Conservation (phyloP, 768 basidiomycete genomes). For the Leucocoprinus sp. region DNA sequence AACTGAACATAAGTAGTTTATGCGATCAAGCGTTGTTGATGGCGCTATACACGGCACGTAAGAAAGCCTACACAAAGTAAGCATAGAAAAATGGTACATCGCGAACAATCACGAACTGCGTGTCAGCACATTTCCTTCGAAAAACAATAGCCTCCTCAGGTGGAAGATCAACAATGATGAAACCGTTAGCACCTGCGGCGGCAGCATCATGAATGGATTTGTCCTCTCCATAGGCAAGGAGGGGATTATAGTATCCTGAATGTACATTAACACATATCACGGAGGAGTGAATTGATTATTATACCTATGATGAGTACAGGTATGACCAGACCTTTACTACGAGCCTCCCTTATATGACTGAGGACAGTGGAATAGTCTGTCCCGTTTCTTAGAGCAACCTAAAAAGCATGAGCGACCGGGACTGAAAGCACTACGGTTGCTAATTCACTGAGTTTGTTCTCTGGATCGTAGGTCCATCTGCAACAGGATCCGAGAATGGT, state of each 20-base stretch:
- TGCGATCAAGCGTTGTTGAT: constrained; percentile 79
- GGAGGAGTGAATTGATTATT: constrained; percentile 12
- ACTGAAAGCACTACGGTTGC: neutral
- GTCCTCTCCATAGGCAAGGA: constrained; percentile 93
- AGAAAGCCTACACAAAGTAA: constrained; percentile 52
- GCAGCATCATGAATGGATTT: constrained; percentile 85
- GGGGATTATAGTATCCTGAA: constrained; percentile 93
- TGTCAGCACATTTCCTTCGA: constrained; percentile 75
- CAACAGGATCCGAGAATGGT: constrained; percentile 94
- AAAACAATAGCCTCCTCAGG: constrained; percentile 93
- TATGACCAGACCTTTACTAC: constrained; percentile 69
- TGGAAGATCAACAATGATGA: constrained; percentile 95
- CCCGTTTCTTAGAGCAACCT: constrained; percentile 81
- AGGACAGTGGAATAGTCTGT: constrained; percentile 74
- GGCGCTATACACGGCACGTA: constrained; percentile 96
- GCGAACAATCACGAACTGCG: constrained; percentile 48
- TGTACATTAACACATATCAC: constrained; percentile 6
- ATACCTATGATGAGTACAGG: constrained; percentile 94
- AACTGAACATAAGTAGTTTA: constrained; percentile 86
- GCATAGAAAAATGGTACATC: neutral
- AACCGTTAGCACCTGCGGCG: constrained; percentile 94
- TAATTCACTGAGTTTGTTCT: constrained; percentile 79
- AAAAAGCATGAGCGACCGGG: constrained; percentile 8
- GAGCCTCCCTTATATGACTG: constrained; percentile 66
- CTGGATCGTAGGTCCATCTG: constrained; percentile 92